Evolutionary conservation across 1,139 yeast genomes (phyloP), one percentile per base, ranked within the genome.

Genomic region (Blastobotrys raffinosifermentans): DNA sequence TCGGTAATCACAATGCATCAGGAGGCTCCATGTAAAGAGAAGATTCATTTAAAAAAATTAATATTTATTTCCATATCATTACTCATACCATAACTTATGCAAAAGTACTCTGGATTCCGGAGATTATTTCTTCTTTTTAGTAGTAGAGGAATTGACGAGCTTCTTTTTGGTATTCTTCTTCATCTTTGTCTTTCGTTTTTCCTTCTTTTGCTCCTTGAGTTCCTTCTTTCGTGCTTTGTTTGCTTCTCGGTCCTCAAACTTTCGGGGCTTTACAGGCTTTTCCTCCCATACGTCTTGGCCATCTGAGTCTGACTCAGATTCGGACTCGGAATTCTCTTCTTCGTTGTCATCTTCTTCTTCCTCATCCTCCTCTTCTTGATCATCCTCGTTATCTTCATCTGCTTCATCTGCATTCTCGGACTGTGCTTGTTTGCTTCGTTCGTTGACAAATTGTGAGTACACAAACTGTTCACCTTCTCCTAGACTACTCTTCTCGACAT

Each of bases 151-250:
- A 30, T 53, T 56, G 19, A 63, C 52, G 14, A 63, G 48, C 45
- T 58, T 56, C 72, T 91, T 91, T 66, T 91, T 91, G 27, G 86
- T 63, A 60, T 84, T 86, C 61, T 93, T 93, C 61, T 91, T 91
- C 80, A 91, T 81, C 60, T 93, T 93, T 4, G 79, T 79, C 56
- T 86, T 80, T 42, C 98, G 72, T 64, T 84, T 87, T 51, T 89
- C 97, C 52, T 81, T 82, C 45, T 86, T 84, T 11, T 79, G 86
- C 27, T 78, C 82, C 57, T 86, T 91, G 15, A 86, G 80, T 17
- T 80, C 82, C 52, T 80, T 81, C 61, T 93, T 93, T 39, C 97
- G 73, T 34, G 76, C 80, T 55, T 81, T 85, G 60, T 89, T 91
- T 0, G 69, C 78, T 17, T 86, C 96, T 55, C 87, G 82, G 54